These are phyloP conservation scores for Akanthomyces uredinophilus DNA, from an alignment of 2,329 filamentous ascomycete species.

Conservation along the genomic window DNA sequence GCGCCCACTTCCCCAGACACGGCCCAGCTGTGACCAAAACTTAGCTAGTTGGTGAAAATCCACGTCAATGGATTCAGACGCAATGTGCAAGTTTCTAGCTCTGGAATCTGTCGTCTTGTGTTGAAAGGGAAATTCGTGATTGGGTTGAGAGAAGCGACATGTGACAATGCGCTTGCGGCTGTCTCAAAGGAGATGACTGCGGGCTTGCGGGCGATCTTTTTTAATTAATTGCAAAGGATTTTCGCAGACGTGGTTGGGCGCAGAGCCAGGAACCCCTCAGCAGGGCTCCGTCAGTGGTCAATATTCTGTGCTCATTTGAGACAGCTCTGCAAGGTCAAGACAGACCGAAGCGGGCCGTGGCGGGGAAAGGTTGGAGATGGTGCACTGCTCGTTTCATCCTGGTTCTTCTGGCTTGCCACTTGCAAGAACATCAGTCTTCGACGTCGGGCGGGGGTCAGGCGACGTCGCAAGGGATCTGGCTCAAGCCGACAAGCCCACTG, in stretches of 20 bases:
- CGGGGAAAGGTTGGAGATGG: not conserved
- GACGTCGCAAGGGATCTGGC: not conserved
- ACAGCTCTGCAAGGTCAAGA: not conserved
- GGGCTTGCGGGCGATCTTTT: not conserved
- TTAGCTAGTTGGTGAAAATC: too few relatives aligned
- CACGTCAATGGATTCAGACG: not conserved
- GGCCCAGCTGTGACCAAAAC: not conserved
- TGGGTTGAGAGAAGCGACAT: not conserved
- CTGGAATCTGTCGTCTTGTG: too few relatives aligned
- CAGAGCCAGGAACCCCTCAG: not conserved
- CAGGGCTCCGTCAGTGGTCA: not conserved
- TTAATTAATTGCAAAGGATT: not conserved
- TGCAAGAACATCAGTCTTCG: not conserved
- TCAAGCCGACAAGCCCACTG: not conserved
- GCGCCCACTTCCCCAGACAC: constrained; percentile 9
- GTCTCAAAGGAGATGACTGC: not conserved
- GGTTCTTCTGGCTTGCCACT: not conserved
- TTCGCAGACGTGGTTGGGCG: not conserved
- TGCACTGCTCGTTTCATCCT: not conserved
- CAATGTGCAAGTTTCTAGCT: too few relatives aligned
- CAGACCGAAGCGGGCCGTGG: constrained; percentile 1
- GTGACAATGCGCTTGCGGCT: not conserved
- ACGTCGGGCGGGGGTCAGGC: not conserved
- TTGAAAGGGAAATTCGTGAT: not conserved
- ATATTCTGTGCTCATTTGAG: not conserved